Evolutionary conservation across 2,329 filamentous ascomycete genomes (phyloP), one percentile per base, ranked within the genome.

Genomic region (Rhinocladiella mackenziei): DNA sequence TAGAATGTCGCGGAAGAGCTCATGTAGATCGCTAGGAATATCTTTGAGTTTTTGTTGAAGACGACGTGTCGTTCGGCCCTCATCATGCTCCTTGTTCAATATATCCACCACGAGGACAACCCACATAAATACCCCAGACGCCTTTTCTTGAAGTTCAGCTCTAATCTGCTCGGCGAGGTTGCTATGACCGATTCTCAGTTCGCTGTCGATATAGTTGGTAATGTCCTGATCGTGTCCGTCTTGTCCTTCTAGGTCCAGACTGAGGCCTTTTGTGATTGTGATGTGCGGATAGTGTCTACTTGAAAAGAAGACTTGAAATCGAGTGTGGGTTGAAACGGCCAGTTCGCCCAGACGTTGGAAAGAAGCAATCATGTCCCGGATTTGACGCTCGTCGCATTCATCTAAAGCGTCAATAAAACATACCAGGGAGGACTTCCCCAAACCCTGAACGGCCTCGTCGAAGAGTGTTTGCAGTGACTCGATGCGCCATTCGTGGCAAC

Each of bases 1-100:
- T 1, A 81, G 43, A 0, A 81, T 74, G 10, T 75, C 61, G 2
- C 61, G 62, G 47, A 83, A 81, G 0, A 82, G 53, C 0, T 72
- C 62, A 25, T 65, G 56, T 0, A 82, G 59, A 0, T 63, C 62
- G 7, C 39, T 37, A 0, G 69, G 72, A 20, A 72, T 63, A 17
- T 71, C 63, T 7, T 55, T 17, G 1, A 75, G 57, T 44, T 57
- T 60, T 39, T 59, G 46, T n/a, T 55, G 45, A 4, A 72, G 39
- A 0, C 45, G 47, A 23, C 23, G 65, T 70, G 5, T 58, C 31
- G 5, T 46, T 1, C 56, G 49, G 14, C 65, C 59, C 1, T 50
- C n/a, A 8, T 54, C 55, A 25, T 54, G 61, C 43, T 66, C 62
- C 36, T 62, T 60, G 31, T 72, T 69, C 5, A 74, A 53, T 4